Conservation (phyloP, 169 alveolate species). For the Ichthyophthirius multifiliis region DNA sequence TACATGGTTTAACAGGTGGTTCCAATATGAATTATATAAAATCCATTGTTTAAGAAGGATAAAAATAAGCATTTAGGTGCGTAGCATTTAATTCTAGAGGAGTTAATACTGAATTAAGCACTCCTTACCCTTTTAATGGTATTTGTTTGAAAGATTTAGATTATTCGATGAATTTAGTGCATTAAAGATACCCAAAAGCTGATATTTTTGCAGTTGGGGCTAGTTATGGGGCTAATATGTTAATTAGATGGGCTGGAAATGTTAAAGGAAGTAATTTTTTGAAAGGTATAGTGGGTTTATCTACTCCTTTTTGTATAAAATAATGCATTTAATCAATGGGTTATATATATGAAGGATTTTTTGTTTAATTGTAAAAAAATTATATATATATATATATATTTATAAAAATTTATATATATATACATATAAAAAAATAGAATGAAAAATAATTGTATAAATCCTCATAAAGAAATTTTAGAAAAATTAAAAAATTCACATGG, state of each 20-base stretch:
- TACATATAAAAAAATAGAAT: neutral
- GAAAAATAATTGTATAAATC: conserved; percentile 4
- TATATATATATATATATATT: neutral
- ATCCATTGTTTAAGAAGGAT: conserved; percentile 8
- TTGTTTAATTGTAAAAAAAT: neutral
- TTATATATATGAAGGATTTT: neutral
- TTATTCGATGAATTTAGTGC: neutral
- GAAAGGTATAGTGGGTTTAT: neutral
- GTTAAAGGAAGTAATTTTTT: neutral
- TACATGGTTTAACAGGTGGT: conserved; percentile 43
- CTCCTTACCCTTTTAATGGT: neutral
- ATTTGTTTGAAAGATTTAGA: neutral
- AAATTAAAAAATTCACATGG: conserved; percentile 20
- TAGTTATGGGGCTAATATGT: conserved; percentile 14
- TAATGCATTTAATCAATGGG: conserved; percentile 8
- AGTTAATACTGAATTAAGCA: neutral
- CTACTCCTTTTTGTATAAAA: neutral
- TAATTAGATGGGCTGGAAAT: conserved; percentile 9
- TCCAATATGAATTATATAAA: conserved; percentile 33
- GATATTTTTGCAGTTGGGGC: conserved; percentile 9
- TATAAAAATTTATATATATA: neutral
- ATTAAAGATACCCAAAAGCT: conserved; percentile 5
- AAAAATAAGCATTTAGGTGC: conserved; percentile 14
- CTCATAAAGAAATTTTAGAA: conserved; percentile 2
- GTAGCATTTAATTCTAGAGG: conserved; percentile 36